A percentile compares a stretch with the other conserved stretches of the same genome.
phyloP scores from a whole-genome alignment of 257 asterid genomes.

The Mentha longifolia region DNA sequence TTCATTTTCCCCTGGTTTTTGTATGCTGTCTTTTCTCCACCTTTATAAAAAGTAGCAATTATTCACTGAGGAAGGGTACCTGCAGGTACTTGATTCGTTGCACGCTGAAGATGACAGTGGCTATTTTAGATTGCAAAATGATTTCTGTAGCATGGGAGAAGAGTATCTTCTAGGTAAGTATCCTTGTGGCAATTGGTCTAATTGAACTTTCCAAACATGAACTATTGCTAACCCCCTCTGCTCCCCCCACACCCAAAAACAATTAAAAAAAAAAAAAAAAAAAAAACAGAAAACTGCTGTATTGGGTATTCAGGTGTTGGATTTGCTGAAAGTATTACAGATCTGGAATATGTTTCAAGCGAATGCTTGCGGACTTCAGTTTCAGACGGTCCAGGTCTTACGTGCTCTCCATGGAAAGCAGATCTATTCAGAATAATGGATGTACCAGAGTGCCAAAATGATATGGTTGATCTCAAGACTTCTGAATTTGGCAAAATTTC shows the following conservation, averaged over 20 bases:
- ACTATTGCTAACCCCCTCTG: background rate
- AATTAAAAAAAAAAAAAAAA: too few species aligned
- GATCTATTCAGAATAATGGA: conserved; percentile 51
- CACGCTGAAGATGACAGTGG: conserved; percentile 57
- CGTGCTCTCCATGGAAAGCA: conserved; percentile 57
- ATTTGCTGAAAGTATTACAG: conserved; percentile 66
- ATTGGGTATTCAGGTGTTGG: conserved; percentile 61
- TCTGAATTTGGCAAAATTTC: conserved; percentile 47
- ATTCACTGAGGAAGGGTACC: conserved; percentile 30
- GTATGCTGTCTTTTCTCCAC: background rate
- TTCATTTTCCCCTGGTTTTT: background rate
- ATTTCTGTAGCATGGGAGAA: conserved; percentile 68
- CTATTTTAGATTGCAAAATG: conserved; percentile 57
- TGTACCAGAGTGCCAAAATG: conserved; percentile 46
- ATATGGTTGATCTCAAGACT: conserved; percentile 38
- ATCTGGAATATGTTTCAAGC: conserved; percentile 64
- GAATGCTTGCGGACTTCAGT: conserved; percentile 59
- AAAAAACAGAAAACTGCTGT: conserved; percentile 12
- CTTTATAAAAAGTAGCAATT: background rate
- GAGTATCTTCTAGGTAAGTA: conserved; percentile 80
- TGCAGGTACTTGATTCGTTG: conserved; percentile 61
- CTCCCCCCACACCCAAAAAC: background rate
- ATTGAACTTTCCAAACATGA: background rate
- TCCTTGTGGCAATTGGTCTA: conserved; percentile 19
- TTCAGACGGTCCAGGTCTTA: conserved; percentile 50